Evolutionary conservation across 441 rosid genomes (phyloP).

Genomic region (Pelargonium citronellum): DNA sequence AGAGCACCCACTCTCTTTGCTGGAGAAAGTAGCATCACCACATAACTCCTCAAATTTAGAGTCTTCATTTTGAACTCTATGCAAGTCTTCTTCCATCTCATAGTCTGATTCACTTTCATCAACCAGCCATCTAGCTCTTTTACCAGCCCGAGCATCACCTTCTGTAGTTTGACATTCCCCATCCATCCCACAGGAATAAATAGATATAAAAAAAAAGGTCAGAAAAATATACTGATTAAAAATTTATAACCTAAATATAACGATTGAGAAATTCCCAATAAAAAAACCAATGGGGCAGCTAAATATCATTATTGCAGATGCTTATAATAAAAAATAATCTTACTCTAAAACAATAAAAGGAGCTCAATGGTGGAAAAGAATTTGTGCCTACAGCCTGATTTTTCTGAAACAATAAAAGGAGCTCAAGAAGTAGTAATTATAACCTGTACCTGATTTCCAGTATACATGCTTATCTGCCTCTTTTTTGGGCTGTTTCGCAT

Average conservation of each 20-base stretch:
- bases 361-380: too few relatives aligned
- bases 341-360: neutral
- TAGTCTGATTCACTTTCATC: constrained; percentile 64
- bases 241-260: constrained; percentile 9
- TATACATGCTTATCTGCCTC: constrained; percentile 72
- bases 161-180: constrained; percentile 41
- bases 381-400: too few relatives aligned
- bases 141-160: constrained; percentile 53
- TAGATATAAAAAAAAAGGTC: constrained; percentile 14
- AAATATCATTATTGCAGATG: neutral
- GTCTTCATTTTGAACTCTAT: constrained; percentile 42
- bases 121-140: constrained; percentile 68
- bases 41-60: constrained; percentile 74
- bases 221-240: constrained; percentile 16
- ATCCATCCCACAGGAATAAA: constrained; percentile 16
- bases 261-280: neutral
- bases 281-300: neutral
- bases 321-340: neutral
- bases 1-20: constrained; percentile 37
- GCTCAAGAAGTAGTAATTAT: neutral
- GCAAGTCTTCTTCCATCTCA: constrained; percentile 50
- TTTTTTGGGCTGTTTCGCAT: constrained; percentile 88
- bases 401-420: too few relatives aligned
- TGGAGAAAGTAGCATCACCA: constrained; percentile 49
- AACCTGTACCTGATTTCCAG: constrained; percentile 65